Evolutionary conservation across 2,329 filamentous ascomycete species (phyloP), one percentile per base, ranked within the genome.

Genomic region (Cytospora mali): DNA sequence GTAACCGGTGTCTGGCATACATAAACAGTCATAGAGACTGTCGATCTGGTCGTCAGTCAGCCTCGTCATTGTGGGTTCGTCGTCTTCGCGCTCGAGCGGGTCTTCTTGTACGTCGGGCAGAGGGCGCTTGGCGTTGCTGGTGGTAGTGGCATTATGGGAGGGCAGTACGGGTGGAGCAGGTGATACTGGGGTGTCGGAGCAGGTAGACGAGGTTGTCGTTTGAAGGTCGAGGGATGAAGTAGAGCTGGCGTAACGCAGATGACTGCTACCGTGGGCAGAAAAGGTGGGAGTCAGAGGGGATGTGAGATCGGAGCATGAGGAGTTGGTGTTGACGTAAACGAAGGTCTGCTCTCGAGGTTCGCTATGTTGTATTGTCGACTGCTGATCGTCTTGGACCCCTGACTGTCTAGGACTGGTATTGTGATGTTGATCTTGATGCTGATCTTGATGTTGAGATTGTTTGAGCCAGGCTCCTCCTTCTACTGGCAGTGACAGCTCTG

Each of bases 31-130:
- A 70, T 87, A 87, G 49, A 87, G 77, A 52, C 80, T 68, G 23
- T 75, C 75, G 64, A 69, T 71, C 56, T 75, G 76, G 50, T 82
- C 77, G 64, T 83, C 80, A 29, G 82, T 74, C 54, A 81, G 73
- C 53, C 79, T 75, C 63, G 81, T 79, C 64, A 82, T 76, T 21
- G 59, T 49, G 7, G 59, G 53, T 14, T 58, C 79, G 58, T 83
- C 81, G 31, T 88, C 84, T 25, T 90, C 90, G 59, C 83, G 84
- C 73, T 93, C 90, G 49, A 87, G 77, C 2, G 90, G 88, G 71
- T 96, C 93, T 74, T 97, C 93, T 71, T 93, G 85, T 23, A 97
- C 90, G 70, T 95, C 91, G 18, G 92, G 90, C 66, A 97, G 80
- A 58, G 82, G 83, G 64, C 85, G 83, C 76, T 91, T 91, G 67